phyloP scores from a whole-genome alignment of 2,329 filamentous ascomycete species.

The Aureobasidium lini region DNA sequence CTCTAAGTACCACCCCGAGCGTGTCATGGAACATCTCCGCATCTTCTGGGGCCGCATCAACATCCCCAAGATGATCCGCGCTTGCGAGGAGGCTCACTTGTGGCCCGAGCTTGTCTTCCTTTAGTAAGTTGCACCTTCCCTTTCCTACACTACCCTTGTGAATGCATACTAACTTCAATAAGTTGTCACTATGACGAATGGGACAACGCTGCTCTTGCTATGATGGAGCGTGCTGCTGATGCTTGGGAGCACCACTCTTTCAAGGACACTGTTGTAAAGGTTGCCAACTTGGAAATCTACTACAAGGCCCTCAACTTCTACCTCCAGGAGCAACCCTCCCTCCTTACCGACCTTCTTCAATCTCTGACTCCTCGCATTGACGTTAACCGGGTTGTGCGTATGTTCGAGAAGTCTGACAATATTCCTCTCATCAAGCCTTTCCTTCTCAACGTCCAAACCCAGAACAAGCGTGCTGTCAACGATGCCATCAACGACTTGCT shows the following conservation, averaged over 20 bases:
- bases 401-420: slow-evolving; percentile 98
- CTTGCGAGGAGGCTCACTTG: slow-evolving; percentile 86
- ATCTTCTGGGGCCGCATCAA: slow-evolving; percentile 98
- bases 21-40: slow-evolving; percentile 96
- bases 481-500: slow-evolving; percentile 95
- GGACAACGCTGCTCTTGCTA: slow-evolving; percentile 91
- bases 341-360: slow-evolving; percentile 92
- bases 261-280: slow-evolving; percentile 98
- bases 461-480: slow-evolving; percentile 98
- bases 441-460: slow-evolving; percentile 87
- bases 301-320: slow-evolving; percentile 97
- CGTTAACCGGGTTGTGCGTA: slow-evolving; percentile 96
- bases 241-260: slow-evolving; percentile 99
- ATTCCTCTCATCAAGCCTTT: slow-evolving; percentile 98
- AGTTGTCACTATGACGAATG: slow-evolving; percentile 82
- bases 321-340: slow-evolving; percentile 89
- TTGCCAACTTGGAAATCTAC: slow-evolving; percentile 97
- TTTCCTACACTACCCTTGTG: neutral
- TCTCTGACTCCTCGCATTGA: slow-evolving; percentile 88
- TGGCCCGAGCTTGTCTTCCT: slow-evolving; percentile 98
- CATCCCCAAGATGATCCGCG: slow-evolving; percentile 91
- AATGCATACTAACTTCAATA: neutral
- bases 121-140: slow-evolving; percentile 41
- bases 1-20: slow-evolving; percentile 89
- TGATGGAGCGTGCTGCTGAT: slow-evolving; percentile 96